A percentile compares a stretch with the other conserved stretches of the same genome.
phyloP scores from a whole-genome alignment of 176 grass and related monocot species.

The Tillandsia fasciculata region DNA sequence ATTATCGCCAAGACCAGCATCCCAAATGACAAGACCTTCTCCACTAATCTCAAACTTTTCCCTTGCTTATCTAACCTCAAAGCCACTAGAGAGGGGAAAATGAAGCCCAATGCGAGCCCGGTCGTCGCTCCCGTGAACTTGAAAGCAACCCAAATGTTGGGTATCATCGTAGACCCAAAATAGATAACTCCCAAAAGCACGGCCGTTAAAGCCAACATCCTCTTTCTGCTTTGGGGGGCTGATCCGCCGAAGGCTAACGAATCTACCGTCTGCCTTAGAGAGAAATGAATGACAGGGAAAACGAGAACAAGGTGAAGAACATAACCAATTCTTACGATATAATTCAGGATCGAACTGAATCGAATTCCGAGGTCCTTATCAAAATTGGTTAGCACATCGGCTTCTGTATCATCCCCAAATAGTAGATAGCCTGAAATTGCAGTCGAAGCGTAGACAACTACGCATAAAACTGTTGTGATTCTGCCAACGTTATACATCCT shows the following conservation, averaged over 20 bases:
- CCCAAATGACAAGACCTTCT: conserved; percentile 43
- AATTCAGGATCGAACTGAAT: conserved; percentile 82
- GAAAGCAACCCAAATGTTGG: conserved; percentile 96
- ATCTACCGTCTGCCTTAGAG: conserved; percentile 85
- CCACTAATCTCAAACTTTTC: conserved; percentile 33
- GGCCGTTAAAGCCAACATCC: conserved; percentile 50
- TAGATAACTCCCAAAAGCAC: conserved; percentile 68
- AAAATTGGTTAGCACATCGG: conserved; percentile 91
- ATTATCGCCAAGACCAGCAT: conserved; percentile 62
- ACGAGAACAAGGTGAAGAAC: conserved; percentile 83
- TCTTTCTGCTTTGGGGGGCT: conserved; percentile 45
- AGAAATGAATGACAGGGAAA: conserved; percentile 95
- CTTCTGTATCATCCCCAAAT: conserved; percentile 74
- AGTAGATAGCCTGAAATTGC: conserved; percentile 82
- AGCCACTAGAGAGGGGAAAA: conserved; percentile 72
- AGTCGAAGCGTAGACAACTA: conserved; percentile 57
- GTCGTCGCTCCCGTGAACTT: conserved; percentile 92
- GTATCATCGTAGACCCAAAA: conserved; percentile 79
- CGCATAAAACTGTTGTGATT: conserved; percentile 63
- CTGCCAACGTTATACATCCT: conserved; percentile 80
- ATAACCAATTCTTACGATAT: conserved; percentile 88
- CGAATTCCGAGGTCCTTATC: conserved; percentile 89
- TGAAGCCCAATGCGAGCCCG: conserved; percentile 76
- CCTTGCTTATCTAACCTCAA: conserved; percentile 68
- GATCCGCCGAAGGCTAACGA: conserved; percentile 48